Base-by-base conservation (phyloP, 306 rosid species). In the Arachis stenosperma region DNA sequence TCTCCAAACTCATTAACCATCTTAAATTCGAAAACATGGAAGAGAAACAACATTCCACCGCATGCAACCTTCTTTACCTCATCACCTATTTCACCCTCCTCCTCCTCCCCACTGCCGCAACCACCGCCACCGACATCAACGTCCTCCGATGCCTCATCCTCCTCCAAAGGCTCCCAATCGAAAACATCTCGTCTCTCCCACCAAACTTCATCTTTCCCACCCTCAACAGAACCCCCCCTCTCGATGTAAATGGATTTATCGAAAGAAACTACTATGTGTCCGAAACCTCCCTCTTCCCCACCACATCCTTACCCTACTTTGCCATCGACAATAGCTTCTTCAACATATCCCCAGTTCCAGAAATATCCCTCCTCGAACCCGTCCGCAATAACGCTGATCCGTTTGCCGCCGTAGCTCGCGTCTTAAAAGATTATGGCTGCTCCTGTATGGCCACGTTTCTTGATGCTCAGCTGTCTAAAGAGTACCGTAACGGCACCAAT, bases 101-200 rank as follows among this genome's bases (percentile, higher is more conserved):
- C 42, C 8, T 59, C 27, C 0, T 4, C 2, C 0, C 68, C 53
- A 7, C 72, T 27, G 33, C 10, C 15, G 41, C 67, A 5, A n/a
- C 57, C 29, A 8, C 81, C 61, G 6, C 66, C 13, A 71, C 69
- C 7, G 63, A 71, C 75, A 50, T 82, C 64, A 68, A 73, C 80
- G 81, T 71, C 72, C 81, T 82, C 14, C 78, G 39, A 44, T 76
- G 76, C 65, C 84, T 81, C 84, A 64, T 79, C 70, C 42, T 73
- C 37, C 86, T 82, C 0, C 3, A 10, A 0, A 77, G 77, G 22
- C 43, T 85, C 68, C 47, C 81, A 9, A 7, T 54, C 65, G 52
- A 73, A 3, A 30, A 36, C 50, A 62, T 77, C 57, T 27, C 47
- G 1, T 3, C 61, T n/a, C 75, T 77, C 33, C 75, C 75, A 4